These are phyloP conservation scores for Crotalaria pallida DNA, from an alignment of 306 rosid genomes.

Conservation along the genomic window DNA sequence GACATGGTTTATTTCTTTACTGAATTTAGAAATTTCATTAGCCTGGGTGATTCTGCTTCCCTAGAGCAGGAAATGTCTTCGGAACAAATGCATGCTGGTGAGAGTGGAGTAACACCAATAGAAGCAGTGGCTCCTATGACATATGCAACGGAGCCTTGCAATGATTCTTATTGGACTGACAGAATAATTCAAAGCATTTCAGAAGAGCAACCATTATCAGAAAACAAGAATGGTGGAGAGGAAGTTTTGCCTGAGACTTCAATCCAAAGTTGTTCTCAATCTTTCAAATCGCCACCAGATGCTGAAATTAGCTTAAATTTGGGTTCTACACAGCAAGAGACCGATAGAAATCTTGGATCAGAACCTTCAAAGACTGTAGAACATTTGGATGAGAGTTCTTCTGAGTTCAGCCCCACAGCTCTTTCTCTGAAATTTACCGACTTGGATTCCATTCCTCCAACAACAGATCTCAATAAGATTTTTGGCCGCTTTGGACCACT, in stretches of 20 bases:
- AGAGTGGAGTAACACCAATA: constrained; percentile 24
- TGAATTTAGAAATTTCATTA: constrained; percentile 38
- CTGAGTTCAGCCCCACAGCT: constrained; percentile 46
- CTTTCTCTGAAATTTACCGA: constrained; percentile 60
- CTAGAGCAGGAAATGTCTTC: constrained; percentile 27
- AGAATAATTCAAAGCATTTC: constrained; percentile 45
- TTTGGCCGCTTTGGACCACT: constrained; percentile 54
- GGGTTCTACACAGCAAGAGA: constrained; percentile 9
- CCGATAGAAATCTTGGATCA: constrained; percentile 12
- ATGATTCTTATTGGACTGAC: constrained; percentile 67
- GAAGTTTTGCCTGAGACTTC: constrained; percentile 13
- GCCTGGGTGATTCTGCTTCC: constrained; percentile 18
- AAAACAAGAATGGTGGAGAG: constrained; percentile 28
- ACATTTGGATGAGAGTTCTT: constrained; percentile 26
- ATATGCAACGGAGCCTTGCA: constrained; percentile 28
- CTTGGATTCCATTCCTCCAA: constrained; percentile 56
- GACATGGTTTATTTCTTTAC: constrained; percentile 35
- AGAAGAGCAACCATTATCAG: constrained; percentile 31
- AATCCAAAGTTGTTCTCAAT: constrained; percentile 4
- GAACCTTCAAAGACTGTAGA: constrained; percentile 21
- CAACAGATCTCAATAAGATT: constrained; percentile 48
- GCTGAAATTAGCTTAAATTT: constrained; percentile 1
- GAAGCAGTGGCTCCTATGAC: constrained; percentile 17
- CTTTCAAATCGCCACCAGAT: constrained; percentile 12
- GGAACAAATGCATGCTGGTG: constrained; percentile 32